A percentile compares a stretch with the other conserved stretches of the same genome.
phyloP scores from a whole-genome alignment of 352 stramenopile species.

The Phytophthora colocasiae region DNA sequence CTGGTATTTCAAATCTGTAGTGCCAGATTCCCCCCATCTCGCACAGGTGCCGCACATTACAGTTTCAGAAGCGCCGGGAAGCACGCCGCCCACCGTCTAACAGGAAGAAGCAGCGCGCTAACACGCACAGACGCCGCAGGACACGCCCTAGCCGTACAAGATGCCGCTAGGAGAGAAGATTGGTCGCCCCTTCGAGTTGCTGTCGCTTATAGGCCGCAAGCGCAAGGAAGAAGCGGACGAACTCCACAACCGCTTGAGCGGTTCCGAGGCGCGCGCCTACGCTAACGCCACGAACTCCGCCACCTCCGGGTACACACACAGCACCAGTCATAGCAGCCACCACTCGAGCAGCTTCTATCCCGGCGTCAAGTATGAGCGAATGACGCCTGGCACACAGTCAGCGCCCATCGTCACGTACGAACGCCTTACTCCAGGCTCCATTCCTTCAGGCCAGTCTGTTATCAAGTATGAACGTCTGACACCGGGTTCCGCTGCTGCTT shows the following conservation, averaged over 20 bases:
- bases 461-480: conserved; percentile 66
- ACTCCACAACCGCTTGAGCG: conserved; percentile 23
- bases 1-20: not conserved
- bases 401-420: conserved; percentile 56
- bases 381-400: conserved; percentile 38
- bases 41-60: not conserved
- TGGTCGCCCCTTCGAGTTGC: conserved; percentile 64
- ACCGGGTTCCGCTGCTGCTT: conserved; percentile 27
- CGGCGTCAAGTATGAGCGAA: conserved; percentile 56
- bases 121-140: not conserved
- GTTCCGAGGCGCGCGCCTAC: conserved; percentile 32
- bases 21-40: conserved; percentile 3
- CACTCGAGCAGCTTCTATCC: conserved; percentile 39
- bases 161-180: conserved; percentile 69
- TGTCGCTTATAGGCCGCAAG: conserved; percentile 70
- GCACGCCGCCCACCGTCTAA: not conserved
- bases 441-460: conserved; percentile 14
- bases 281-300: conserved; percentile 34
- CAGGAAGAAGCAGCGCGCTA: not conserved
- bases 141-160: conserved; percentile 7
- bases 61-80: conserved; percentile 4
- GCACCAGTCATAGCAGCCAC: conserved; percentile 17
- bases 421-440: conserved; percentile 47
- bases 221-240: conserved; percentile 50
- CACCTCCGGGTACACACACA: conserved; percentile 21